Evolutionary conservation across 2,329 filamentous ascomycete genomes (phyloP), one percentile per base, ranked within the genome.

Genomic region (Apiospora hydei): DNA sequence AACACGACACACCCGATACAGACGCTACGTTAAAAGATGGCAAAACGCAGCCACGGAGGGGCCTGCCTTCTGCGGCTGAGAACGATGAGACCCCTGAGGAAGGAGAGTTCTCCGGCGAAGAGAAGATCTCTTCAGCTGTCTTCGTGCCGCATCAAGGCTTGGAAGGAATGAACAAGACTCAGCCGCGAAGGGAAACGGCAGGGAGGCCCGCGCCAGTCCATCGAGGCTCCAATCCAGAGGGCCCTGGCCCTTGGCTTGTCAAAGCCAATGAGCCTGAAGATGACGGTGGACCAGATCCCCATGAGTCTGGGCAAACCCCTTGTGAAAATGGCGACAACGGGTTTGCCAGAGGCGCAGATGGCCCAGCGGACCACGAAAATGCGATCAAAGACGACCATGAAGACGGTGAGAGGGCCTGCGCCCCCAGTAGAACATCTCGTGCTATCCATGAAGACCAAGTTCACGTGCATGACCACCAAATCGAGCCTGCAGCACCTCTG

Each of bases 91-190:
- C 79, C 67, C 80, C 81, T 68, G 85, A 87, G 73, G 86, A 89
- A 66, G 85, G 83, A 24, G 88, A 90, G 53, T 88, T 90, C 72
- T 95, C 93, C 18, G 92, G 93, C 72, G 91, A 93, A 80, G 94
- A 96, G 81, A 94, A 96, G 81, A 95, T 96, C 74, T 94, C 93
- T n/a, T 96, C 93, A 44, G 94, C 94, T 34, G 87, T 95, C 53
- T 96, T 96, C 80, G 87, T 95, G 67, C 94, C 94, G 57, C 94
- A 96, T 83, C 91, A 94, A 77, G 87, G 87, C 64, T 81, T 86
- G 53, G 85, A 86, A 69, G 80, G 82, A 74, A 82, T 85, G 53
- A 85, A 86, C 69, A 80, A 82, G 74, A 75, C 78, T n/a, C 76
- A 75, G 69, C 72, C 77, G 66, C 77, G 76, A 69, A 72, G 78